Percentiles rank a stretch among this genome's conserved stretches.
phyloP scores from a whole-genome alignment of 129 eudicot genomes.

The Escallonia herrerae region DNA sequence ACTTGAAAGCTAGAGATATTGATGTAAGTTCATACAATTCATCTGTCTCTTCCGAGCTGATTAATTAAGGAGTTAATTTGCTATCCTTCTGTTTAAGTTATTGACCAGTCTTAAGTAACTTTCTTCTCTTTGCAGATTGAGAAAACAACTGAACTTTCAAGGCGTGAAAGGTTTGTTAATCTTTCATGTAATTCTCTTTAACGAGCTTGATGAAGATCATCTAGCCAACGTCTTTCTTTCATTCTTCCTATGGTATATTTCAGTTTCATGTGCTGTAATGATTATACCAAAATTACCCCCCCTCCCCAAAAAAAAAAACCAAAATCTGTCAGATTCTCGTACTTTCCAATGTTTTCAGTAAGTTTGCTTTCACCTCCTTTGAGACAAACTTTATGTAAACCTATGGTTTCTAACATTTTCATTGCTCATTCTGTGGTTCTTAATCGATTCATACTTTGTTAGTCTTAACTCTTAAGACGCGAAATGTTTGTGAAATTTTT shows the following conservation, averaged over 20 bases:
- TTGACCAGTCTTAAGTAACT: constrained; percentile 3
- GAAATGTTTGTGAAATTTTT: too few species aligned
- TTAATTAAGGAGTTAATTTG: too few species aligned
- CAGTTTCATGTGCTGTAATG: too few species aligned
- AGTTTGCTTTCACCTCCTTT: too few species aligned
- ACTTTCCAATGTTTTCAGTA: too few species aligned
- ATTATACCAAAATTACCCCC: neutral
- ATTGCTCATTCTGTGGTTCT: too few species aligned
- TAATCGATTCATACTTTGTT: too few species aligned
- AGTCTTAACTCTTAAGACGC: too few species aligned
- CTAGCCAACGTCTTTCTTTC: neutral
- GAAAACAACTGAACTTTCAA: constrained; percentile 84
- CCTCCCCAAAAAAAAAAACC: too few species aligned
- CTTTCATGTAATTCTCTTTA: neutral
- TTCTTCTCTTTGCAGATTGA: constrained; percentile 49
- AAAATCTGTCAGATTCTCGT: too few species aligned
- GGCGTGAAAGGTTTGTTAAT: constrained; percentile 81
- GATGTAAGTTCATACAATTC: constrained; percentile 48
- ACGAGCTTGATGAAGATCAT: neutral
- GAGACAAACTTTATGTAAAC: too few species aligned
- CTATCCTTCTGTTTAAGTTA: neutral
- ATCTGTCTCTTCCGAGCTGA: neutral
- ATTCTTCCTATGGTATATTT: neutral
- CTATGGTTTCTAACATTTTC: too few species aligned
- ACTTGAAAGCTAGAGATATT: constrained; percentile 77